These are phyloP conservation scores for Acanthamoeba sp. DNA, from an alignment of 208 protist species.

Conservation along the genomic window DNA sequence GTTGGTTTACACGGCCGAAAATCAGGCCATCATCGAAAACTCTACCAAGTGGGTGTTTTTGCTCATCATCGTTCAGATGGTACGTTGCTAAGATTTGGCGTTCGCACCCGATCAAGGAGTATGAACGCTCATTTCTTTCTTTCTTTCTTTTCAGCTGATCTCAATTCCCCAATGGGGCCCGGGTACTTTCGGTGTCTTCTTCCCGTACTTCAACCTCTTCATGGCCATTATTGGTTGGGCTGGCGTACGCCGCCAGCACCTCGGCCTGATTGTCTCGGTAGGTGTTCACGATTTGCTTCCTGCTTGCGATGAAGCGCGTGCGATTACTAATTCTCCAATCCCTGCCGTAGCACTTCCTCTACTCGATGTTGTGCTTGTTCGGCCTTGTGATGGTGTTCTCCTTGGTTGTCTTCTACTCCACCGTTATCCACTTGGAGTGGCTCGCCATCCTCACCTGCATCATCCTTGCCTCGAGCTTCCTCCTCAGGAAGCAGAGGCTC, in stretches of 20 bases:
- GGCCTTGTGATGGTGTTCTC: conserved; percentile 34
- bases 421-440: background rate
- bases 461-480: conserved; percentile 32
- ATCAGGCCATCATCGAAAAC: background rate
- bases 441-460: background rate
- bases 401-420: conserved; percentile 7
- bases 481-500: conserved; percentile 43
- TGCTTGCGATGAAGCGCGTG: background rate
- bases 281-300: background rate
- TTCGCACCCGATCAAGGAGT: background rate
- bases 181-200: background rate
- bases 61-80: conserved; percentile 39
- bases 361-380: conserved; percentile 39
- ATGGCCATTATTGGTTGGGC: conserved; percentile 8
- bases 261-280: conserved; percentile 22
- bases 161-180: background rate
- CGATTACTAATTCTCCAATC: background rate
- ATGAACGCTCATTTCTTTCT: background rate
- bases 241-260: conserved; percentile 4
- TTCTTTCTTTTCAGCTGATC: background rate
- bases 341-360: conserved; percentile 27
- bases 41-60: conserved; percentile 14
- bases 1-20: conserved; percentile 20
- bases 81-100: background rate
- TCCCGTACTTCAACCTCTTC: conserved; percentile 54